Percentiles rank a stretch among this genome's conserved stretches.
Conservation (phyloP, 768 basidiomycete genomes). For the Phaffia australis region DNA sequence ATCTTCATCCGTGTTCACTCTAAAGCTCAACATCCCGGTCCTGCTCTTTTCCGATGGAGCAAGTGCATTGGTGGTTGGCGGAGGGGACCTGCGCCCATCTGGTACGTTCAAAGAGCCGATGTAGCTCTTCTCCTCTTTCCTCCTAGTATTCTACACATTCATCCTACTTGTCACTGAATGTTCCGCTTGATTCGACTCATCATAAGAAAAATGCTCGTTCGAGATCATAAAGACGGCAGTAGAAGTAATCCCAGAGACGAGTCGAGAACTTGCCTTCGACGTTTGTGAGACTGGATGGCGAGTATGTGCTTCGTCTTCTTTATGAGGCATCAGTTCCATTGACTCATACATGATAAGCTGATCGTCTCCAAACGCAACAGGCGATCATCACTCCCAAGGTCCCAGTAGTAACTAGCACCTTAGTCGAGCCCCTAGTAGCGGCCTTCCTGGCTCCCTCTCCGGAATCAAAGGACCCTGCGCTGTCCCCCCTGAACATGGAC, state of each 20-base stretch:
- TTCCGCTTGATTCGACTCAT: background rate
- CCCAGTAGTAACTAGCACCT: background rate
- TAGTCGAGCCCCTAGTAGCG: background rate
- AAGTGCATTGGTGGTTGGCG: background rate
- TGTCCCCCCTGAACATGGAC: background rate
- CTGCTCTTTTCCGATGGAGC: conserved; percentile 1
- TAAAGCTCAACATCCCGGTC: background rate
- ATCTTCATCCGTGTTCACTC: no score
- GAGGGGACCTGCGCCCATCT: background rate
- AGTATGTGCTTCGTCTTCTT: background rate
- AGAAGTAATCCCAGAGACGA: background rate
- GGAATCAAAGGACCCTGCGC: background rate
- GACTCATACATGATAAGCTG: background rate
- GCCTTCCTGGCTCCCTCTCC: background rate
- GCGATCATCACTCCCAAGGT: conserved; percentile 8
- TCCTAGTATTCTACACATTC: background rate
- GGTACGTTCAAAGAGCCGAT: background rate
- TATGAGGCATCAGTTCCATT: background rate
- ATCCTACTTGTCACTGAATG: background rate
- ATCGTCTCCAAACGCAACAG: background rate
- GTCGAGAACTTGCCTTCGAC: background rate
- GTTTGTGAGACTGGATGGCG: conserved; percentile 2
- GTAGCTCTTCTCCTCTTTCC: background rate
- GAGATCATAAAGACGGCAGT: background rate
- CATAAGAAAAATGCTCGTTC: background rate